These are phyloP conservation scores for Vaccinium myrtillus DNA, from an alignment of 148 eudicot genomes.

Conservation along the genomic window DNA sequence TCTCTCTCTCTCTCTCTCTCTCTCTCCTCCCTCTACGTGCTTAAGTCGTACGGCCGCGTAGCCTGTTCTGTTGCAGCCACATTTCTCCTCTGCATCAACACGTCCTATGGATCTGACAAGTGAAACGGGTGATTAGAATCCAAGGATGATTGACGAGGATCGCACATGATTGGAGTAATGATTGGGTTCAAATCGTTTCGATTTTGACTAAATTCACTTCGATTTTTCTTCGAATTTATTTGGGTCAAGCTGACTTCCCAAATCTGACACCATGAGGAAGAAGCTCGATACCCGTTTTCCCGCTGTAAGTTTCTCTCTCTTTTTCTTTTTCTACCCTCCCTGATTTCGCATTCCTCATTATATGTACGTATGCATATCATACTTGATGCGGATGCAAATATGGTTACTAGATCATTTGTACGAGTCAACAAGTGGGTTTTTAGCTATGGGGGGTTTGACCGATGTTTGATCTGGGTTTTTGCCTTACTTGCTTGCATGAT, in stretches of 20 bases:
- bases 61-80: not conserved
- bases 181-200: not conserved
- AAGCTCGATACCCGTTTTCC: conserved; percentile 68
- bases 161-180: not conserved
- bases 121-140: not conserved
- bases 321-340: not conserved
- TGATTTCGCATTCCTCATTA: not conserved
- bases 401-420: not conserved
- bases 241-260: not conserved
- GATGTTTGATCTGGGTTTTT: conserved; percentile 6
- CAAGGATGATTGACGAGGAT: not conserved
- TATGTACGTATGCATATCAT: not conserved
- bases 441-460: not conserved
- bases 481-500: conserved; percentile 3
- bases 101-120: not conserved
- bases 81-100: not conserved
- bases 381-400: not conserved
- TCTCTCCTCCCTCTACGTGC: not conserved
- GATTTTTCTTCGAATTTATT: not conserved
- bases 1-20: not conserved
- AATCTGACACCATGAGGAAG: conserved; percentile 45
- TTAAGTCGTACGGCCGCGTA: not conserved
- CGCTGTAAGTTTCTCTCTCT: conserved; percentile 41
- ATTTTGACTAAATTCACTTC: not conserved
- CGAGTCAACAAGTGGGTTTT: not conserved